Conservation (phyloP, 148 eudicot genomes). For the Rhododendron mucronatum region DNA sequence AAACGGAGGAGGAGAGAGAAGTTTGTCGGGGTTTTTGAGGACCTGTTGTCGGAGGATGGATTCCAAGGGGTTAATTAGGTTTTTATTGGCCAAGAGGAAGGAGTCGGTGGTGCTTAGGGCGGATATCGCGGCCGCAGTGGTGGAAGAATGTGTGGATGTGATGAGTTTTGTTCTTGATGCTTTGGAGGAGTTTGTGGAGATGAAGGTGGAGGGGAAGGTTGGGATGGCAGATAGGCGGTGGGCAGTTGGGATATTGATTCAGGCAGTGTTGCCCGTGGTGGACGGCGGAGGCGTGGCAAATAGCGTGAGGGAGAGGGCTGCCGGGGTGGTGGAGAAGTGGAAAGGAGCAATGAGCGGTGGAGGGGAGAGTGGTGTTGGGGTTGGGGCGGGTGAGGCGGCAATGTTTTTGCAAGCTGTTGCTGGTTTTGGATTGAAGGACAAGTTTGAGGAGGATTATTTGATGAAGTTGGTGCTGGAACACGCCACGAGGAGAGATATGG, state of each 20-base stretch:
- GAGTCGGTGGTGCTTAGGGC: constrained; percentile 29
- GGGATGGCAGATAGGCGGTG: constrained; percentile 42
- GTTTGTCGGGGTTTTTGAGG: constrained; percentile 22
- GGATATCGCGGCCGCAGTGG: constrained; percentile 24
- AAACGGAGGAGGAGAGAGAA: not conserved
- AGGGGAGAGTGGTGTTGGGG: constrained; percentile 13
- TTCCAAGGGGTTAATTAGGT: constrained; percentile 20
- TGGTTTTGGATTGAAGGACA: constrained; percentile 50
- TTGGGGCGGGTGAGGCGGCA: constrained; percentile 44
- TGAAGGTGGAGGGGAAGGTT: constrained; percentile 20
- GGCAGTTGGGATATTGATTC: constrained; percentile 45
- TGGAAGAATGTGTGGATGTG: constrained; percentile 46
- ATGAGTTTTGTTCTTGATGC: constrained; percentile 45
- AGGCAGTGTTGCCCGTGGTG: constrained; percentile 25
- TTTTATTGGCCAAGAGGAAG: constrained; percentile 34
- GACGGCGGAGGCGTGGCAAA: constrained; percentile 16
- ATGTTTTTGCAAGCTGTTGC: constrained; percentile 53
- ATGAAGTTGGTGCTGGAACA: constrained; percentile 47
- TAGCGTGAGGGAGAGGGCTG: constrained; percentile 34
- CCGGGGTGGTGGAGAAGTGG: constrained; percentile 36
- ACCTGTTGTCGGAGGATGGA: constrained; percentile 44
- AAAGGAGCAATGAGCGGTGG: constrained; percentile 27
- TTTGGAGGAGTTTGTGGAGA: constrained; percentile 39
- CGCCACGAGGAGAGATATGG: constrained; percentile 47
- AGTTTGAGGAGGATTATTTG: constrained; percentile 43